Evolutionary conservation across 257 asterid species (phyloP).

Genomic region (Ligustrum vulgare): DNA sequence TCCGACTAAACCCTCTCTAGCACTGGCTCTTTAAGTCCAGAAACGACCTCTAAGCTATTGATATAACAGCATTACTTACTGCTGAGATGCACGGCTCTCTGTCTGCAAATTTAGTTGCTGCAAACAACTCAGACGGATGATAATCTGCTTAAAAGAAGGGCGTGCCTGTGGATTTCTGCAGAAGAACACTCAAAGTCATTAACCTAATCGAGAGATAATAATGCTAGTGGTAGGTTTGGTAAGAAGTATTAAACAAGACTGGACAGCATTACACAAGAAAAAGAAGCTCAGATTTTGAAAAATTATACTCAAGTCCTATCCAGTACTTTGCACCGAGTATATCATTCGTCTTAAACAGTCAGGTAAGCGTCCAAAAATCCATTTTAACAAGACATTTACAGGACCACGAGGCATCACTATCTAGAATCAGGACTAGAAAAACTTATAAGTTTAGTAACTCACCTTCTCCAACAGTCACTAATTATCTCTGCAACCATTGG

Average conservation of each 20-base stretch:
- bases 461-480: slow-evolving; percentile 83
- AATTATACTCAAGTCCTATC: neutral
- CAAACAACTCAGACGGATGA: slow-evolving; percentile 71
- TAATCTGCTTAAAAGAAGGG: slow-evolving; percentile 88
- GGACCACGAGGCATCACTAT: neutral
- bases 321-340: neutral
- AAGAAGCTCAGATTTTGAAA: neutral
- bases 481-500: slow-evolving; percentile 77
- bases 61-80: slow-evolving; percentile 30
- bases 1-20: slow-evolving; percentile 25
- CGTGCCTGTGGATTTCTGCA: slow-evolving; percentile 78
- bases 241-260: neutral
- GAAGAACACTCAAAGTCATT: neutral
- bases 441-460: slow-evolving; percentile 17
- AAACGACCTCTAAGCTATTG: slow-evolving; percentile 33
- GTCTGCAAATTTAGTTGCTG: slow-evolving; percentile 52
- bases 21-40: slow-evolving; percentile 37
- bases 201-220: no score
- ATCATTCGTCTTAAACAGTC: no score
- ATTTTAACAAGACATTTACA: neutral
- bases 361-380: neutral
- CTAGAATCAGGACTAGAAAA: neutral
- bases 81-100: slow-evolving; percentile 37
- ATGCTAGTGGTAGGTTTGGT: neutral
- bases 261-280: neutral